Conservation (phyloP, 148 eudicot species). For the Fallopia convolvulus region DNA sequence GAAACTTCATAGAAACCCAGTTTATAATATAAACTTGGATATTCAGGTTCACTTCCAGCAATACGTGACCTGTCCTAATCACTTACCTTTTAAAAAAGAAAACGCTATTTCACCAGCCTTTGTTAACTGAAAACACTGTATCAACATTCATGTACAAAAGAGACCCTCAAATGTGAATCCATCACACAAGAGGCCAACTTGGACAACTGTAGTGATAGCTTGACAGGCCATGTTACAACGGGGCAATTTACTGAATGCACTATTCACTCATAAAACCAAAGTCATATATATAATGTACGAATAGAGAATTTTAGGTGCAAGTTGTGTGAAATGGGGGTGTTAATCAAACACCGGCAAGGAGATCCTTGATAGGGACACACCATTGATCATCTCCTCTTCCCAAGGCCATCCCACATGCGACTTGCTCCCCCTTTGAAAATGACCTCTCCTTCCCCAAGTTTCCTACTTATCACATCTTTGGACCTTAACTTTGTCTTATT, state of each 20-base stretch:
- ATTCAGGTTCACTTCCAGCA: too few species aligned
- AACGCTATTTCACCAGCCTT: too few species aligned
- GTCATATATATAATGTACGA: not conserved
- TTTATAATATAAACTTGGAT: too few species aligned
- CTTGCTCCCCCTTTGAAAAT: not conserved
- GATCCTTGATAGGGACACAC: slow-evolving; percentile 9
- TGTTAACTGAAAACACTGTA: too few species aligned
- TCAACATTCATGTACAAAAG: not conserved
- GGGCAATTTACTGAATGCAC: not conserved
- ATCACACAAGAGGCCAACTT: not conserved
- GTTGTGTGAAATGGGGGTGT: not conserved
- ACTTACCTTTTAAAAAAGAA: too few species aligned
- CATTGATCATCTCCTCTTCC: not conserved
- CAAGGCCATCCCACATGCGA: not conserved
- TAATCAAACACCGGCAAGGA: slow-evolving; percentile 9
- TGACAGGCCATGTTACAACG: not conserved
- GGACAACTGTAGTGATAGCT: not conserved
- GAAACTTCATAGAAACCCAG: too few species aligned
- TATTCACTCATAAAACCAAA: not conserved
- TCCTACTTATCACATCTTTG: not conserved
- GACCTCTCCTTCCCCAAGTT: not conserved
- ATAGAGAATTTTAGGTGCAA: not conserved
- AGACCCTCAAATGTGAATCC: not conserved
- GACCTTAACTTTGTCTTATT: not conserved
- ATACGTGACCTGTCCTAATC: too few species aligned